A percentile compares a stretch with the other conserved stretches of the same genome.
Evolutionary conservation across 169 alveolate species (phyloP).

Genomic region (Plasmodium relictum): DNA sequence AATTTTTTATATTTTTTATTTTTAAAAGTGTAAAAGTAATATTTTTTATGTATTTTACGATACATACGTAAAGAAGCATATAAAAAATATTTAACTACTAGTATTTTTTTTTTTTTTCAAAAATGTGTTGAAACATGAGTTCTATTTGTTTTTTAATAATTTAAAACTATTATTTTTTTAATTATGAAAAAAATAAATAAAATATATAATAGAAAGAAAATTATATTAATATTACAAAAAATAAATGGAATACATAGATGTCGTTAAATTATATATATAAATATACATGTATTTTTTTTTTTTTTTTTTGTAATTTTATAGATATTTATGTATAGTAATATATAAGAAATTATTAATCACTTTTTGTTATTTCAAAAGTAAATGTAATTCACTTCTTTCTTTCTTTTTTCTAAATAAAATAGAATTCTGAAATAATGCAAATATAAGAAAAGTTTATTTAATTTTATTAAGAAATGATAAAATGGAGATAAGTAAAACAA

Average conservation of each 20-base stretch:
- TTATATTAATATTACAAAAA: no score
- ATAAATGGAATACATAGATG: background rate
- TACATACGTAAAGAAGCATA: background rate
- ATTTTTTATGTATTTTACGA: no score
- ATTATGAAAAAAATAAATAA: background rate
- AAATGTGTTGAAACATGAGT: no score
- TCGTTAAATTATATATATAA: background rate
- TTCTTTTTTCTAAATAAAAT: background rate
- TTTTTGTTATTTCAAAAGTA: background rate
- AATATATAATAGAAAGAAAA: background rate
- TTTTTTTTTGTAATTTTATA: background rate
- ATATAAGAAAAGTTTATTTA: background rate
- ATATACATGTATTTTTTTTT: background rate
- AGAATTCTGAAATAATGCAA: conserved; percentile 3
- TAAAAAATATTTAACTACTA: background rate
- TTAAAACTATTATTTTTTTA: no score
- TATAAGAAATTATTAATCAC: background rate
- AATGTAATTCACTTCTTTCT: background rate
- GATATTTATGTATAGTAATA: background rate
- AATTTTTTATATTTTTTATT: background rate
- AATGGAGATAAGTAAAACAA: conserved; percentile 13
- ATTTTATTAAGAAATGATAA: background rate
- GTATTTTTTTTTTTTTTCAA: no score
- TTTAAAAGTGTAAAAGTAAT: no score
- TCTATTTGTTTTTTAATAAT: no score